Conservation (phyloP, 1,284 basidiomycete species). For the Nidula niveotomentosa region DNA sequence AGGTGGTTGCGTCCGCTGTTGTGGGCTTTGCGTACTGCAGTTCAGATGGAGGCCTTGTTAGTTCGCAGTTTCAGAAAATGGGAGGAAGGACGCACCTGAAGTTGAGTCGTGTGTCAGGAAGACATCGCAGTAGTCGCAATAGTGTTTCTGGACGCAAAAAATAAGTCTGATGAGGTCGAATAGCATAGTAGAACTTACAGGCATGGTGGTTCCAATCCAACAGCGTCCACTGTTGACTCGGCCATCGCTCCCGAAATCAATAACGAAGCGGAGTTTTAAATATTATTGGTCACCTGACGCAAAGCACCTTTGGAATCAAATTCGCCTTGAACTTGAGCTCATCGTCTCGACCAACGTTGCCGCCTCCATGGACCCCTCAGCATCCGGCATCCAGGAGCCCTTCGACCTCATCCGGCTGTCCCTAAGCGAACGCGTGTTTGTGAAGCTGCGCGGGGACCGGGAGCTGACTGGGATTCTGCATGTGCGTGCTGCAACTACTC, state of each 20-base stretch:
- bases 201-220: slow-evolving; percentile 36
- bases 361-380: slow-evolving; percentile 64
- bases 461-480: slow-evolving; percentile 93
- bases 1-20: slow-evolving; percentile 97
- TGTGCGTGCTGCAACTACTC: slow-evolving; percentile 46
- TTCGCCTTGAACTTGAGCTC: slow-evolving; percentile 9
- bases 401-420: slow-evolving; percentile 97
- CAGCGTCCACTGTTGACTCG: no score
- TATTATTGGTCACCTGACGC: slow-evolving; percentile 3
- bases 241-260: no score
- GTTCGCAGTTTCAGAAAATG: neutral
- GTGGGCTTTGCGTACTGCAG: slow-evolving; percentile 92
- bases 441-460: slow-evolving; percentile 95
- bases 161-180: slow-evolving; percentile 8
- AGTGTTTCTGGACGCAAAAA: slow-evolving; percentile 65
- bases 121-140: slow-evolving; percentile 93
- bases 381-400: slow-evolving; percentile 89
- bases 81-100: slow-evolving; percentile 54
- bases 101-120: slow-evolving; percentile 89
- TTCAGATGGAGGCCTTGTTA: slow-evolving; percentile 5
- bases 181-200: slow-evolving; percentile 35
- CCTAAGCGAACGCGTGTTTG: slow-evolving; percentile 94
- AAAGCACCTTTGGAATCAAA: neutral
- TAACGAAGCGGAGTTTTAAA: slow-evolving; percentile 14
- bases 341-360: slow-evolving; percentile 1